A percentile compares a stretch with the other conserved stretches of the same genome.
Conservation (phyloP, 2,329 filamentous ascomycete species). For the Tolypocladium ovalisporum region DNA sequence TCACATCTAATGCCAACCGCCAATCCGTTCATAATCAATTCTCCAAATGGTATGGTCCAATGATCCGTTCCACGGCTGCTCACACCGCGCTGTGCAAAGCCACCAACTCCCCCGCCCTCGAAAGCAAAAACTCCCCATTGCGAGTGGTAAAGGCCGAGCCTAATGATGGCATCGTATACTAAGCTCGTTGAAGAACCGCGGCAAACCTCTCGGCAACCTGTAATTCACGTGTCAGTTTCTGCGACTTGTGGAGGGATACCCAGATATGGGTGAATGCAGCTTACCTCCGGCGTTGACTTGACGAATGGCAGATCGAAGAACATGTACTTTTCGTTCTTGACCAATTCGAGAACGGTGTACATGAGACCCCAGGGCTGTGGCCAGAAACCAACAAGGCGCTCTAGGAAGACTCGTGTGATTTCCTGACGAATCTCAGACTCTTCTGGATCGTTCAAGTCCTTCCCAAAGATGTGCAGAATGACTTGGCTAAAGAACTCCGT, state of each 20-base stretch:
- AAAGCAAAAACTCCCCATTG: neutral
- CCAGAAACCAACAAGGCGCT: constrained; percentile 78
- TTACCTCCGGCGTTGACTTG: constrained; percentile 78
- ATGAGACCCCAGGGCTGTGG: constrained; percentile 95
- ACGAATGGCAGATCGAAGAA: constrained; percentile 93
- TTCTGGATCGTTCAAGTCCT: constrained; percentile 61
- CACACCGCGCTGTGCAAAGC: neutral
- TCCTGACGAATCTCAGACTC: constrained; percentile 79
- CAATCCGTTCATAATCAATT: neutral
- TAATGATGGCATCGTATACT: constrained; percentile 1
- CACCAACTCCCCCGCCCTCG: neutral
- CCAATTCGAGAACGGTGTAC: constrained; percentile 75
- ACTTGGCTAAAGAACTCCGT: constrained; percentile 89
- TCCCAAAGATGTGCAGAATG: constrained; percentile 74
- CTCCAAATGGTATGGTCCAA: neutral
- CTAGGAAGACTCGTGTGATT: constrained; percentile 78
- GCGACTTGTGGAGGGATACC: neutral
- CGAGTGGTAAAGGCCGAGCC: neutral
- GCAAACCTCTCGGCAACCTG: constrained; percentile 26
- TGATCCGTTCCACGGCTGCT: neutral
- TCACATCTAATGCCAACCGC: constrained; percentile 7
- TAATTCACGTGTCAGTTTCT: constrained; percentile 3
- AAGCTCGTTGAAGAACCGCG: constrained; percentile 22
- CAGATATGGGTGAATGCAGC: constrained; percentile 5
- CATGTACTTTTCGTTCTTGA: constrained; percentile 82